phyloP scores from a whole-genome alignment of 257 asterid species.

The Vinca minor region DNA sequence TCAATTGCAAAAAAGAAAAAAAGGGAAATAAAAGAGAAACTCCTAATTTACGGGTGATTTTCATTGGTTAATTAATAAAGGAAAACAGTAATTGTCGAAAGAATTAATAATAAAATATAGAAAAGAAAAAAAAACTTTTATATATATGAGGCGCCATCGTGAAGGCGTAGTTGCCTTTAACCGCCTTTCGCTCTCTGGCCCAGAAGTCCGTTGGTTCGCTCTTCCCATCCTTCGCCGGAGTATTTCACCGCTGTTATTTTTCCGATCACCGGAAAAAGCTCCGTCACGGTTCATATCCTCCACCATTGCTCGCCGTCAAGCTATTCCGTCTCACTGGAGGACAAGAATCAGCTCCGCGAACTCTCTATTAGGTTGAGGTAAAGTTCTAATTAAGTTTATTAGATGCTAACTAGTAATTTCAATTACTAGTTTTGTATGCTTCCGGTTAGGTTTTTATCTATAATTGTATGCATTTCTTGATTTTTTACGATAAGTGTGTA shows the following conservation, averaged over 20 bases:
- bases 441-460: not conserved
- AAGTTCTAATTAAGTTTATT: not conserved
- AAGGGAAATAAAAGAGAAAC: too few relatives aligned
- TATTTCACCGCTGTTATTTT: not conserved
- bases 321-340: not conserved
- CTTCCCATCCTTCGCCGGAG: not conserved
- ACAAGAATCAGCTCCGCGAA: not conserved
- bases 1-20: too few relatives aligned
- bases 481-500: not conserved
- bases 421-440: not conserved
- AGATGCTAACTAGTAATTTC: not conserved
- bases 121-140: not conserved
- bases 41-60: too few relatives aligned
- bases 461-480: not conserved
- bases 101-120: too few relatives aligned
- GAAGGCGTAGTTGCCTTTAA: conserved; percentile 2
- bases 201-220: conserved; percentile 2
- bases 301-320: not conserved
- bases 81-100: not conserved
- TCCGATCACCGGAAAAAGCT: not conserved
- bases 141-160: conserved; percentile 7
- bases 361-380: conserved; percentile 4
- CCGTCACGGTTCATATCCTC: not conserved
- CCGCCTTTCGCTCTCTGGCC: conserved; percentile 7
- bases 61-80: not conserved